Conservation (phyloP, 768 basidiomycete species). For the Termitomyces sp. region DNA sequence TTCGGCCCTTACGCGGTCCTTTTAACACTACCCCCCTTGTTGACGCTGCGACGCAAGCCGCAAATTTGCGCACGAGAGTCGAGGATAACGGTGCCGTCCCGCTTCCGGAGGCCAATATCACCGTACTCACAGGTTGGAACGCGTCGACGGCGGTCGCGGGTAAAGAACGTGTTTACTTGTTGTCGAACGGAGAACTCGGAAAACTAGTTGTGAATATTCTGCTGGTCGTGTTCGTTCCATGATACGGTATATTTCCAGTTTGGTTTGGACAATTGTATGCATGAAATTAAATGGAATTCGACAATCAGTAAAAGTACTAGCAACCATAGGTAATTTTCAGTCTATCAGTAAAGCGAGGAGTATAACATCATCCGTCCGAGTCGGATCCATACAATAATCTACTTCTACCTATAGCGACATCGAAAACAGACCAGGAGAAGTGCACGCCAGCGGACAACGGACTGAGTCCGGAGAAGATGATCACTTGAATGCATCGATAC, state of each 20-base stretch:
- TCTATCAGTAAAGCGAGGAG: too few species aligned
- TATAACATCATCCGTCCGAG: neutral
- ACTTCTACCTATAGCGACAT: neutral
- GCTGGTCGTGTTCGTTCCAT: constrained; percentile 67
- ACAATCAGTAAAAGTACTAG: neutral
- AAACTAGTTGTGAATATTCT: constrained; percentile 76
- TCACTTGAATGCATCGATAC: neutral
- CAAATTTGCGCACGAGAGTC: constrained; percentile 38
- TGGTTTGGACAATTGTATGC: too few species aligned
- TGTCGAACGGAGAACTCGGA: constrained; percentile 61
- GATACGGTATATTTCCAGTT: constrained; percentile 13
- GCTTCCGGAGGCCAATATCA: constrained; percentile 59
- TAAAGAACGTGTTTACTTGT: constrained; percentile 67
- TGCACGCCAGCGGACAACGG: too few species aligned
- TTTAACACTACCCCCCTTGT: constrained; percentile 35
- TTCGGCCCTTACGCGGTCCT: constrained; percentile 39
- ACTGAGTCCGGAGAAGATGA: neutral
- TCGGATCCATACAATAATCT: neutral
- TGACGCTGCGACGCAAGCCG: neutral
- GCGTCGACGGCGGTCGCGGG: constrained; percentile 42
- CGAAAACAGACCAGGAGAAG: too few species aligned
- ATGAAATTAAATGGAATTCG: neutral
- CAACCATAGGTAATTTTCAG: too few species aligned
- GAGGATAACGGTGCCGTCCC: constrained; percentile 67
- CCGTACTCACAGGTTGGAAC: constrained; percentile 38